phyloP scores from a whole-genome alignment of 257 asterid species.

The Solanum infundibuliforme region DNA sequence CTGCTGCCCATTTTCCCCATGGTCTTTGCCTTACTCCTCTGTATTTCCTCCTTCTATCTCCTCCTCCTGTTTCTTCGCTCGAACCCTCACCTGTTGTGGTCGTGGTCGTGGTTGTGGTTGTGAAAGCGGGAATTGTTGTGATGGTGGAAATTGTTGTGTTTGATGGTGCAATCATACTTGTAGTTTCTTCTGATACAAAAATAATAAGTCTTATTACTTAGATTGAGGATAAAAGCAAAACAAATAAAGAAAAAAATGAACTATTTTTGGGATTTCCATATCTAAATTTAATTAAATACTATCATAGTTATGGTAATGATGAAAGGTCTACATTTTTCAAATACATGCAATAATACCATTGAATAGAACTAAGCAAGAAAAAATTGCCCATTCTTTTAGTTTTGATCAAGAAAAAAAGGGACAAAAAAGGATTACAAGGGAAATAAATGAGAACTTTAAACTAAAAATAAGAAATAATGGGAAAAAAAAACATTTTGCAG shows the following conservation, averaged over 20 bases:
- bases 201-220: not conserved
- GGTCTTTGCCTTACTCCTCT: constrained; percentile 35
- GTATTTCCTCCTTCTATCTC: constrained; percentile 26
- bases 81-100: not conserved
- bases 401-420: not conserved
- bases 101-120: not conserved
- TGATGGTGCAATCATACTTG: constrained; percentile 11
- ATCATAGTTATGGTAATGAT: not conserved
- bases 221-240: not conserved
- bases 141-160: not conserved
- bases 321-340: not conserved
- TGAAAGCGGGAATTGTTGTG: not conserved
- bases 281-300: not conserved
- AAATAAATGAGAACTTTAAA: not conserved
- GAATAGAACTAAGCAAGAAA: not conserved
- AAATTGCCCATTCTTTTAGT: not conserved
- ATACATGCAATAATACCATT: constrained; percentile 18
- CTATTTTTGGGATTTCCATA: not conserved
- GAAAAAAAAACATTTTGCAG: not conserved
- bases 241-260: no score
- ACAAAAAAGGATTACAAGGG: not conserved
- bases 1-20: constrained; percentile 41
- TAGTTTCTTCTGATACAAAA: not conserved
- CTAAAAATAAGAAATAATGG: not conserved
- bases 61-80: constrained; percentile 44